phyloP scores from a whole-genome alignment of 164 flowering plant genomes.

The Saururus chinensis region DNA sequence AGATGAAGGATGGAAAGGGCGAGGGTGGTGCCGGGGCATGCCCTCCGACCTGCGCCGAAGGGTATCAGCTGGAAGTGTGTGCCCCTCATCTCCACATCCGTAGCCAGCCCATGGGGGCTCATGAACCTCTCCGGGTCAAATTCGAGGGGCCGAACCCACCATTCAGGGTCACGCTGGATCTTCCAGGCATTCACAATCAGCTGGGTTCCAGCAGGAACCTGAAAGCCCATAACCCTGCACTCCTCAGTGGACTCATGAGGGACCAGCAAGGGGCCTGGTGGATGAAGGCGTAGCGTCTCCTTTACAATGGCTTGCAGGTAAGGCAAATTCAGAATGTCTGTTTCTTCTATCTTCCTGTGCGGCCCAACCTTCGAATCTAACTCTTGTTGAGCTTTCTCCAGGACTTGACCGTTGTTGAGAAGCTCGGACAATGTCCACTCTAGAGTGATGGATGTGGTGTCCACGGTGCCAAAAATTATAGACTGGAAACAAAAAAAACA shows the following conservation, averaged over 20 bases:
- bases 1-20: slow-evolving; percentile 1
- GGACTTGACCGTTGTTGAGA: background rate
- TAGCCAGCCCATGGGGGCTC: background rate
- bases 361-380: background rate
- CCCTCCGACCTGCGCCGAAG: slow-evolving; percentile 2
- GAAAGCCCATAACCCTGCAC: background rate
- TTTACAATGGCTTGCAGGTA: slow-evolving; percentile 3
- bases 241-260: slow-evolving; percentile 1
- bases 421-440: slow-evolving; percentile 1
- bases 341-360: background rate
- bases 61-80: background rate
- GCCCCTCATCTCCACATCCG: background rate
- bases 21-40: background rate
- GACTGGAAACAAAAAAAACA: too few relatives aligned
- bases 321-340: background rate
- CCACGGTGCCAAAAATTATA: background rate
- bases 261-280: background rate
- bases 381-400: background rate
- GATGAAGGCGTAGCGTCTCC: background rate
- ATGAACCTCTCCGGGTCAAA: slow-evolving; percentile 1
- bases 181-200: background rate
- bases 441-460: background rate
- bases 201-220: background rate
- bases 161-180: background rate
- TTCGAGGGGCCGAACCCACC: background rate